Conservation (phyloP, 306 rosid genomes). For the Cucurbita moschata region DNA sequence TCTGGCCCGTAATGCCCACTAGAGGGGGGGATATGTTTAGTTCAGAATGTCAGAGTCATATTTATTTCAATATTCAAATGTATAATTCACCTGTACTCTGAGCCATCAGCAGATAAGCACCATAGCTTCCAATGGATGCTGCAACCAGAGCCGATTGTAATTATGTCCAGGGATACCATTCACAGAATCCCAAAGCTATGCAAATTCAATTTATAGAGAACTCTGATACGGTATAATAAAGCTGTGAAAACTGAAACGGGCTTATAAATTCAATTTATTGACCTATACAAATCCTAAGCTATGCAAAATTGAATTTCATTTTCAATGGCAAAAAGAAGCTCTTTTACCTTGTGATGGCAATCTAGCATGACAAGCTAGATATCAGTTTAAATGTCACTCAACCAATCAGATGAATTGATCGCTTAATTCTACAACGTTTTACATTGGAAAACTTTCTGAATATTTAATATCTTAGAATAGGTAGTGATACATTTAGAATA, state of each 20-base stretch:
- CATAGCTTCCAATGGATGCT: slow-evolving; percentile 91
- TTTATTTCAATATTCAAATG: neutral
- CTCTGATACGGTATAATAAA: neutral
- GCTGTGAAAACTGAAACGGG: neutral
- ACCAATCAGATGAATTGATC: neutral
- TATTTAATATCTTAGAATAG: neutral
- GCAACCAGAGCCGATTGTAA: slow-evolving; percentile 55
- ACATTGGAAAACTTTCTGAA: neutral
- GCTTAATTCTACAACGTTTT: neutral
- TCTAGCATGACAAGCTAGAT: neutral
- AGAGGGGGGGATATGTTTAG: neutral
- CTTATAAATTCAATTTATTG: neutral
- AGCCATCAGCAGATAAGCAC: slow-evolving; percentile 95
- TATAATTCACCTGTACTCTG: slow-evolving; percentile 56
- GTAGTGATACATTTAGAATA: neutral
- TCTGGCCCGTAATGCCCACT: slow-evolving; percentile 61
- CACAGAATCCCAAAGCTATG: slow-evolving; percentile 25
- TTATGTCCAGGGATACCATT: slow-evolving; percentile 26
- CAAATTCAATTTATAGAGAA: neutral
- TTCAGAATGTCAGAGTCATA: neutral
- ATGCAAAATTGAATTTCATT: neutral
- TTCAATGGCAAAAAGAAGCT: neutral
- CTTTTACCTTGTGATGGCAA: neutral
- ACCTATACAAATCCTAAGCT: neutral
- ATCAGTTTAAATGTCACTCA: neutral